A percentile compares a stretch with the other conserved stretches of the same genome.
Evolutionary conservation across 108 stramenopile genomes (phyloP).

Genomic region (Asterionellopsis glacialis): DNA sequence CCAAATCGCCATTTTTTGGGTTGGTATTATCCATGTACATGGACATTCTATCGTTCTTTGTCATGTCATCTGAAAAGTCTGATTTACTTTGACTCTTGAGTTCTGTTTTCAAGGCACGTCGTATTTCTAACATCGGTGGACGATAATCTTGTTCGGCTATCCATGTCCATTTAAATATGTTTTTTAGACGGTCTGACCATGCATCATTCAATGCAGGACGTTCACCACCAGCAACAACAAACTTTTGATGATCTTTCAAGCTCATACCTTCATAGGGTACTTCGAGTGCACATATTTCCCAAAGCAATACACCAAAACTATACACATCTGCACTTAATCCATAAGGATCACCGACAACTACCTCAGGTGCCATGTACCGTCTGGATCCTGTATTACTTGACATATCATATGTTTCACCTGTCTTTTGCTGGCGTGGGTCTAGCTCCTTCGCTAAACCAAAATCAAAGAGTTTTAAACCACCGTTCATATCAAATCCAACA

Average conservation of each 20-base stretch:
- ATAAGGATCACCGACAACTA: constrained; percentile 7
- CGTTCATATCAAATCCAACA: constrained; percentile 38
- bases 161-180: no score
- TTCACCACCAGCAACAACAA: constrained; percentile 15
- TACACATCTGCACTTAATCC: constrained; percentile 47
- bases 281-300: constrained; percentile 24
- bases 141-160: no score
- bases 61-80: no score
- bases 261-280: constrained; percentile 5
- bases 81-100: no score
- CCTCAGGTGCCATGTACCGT: constrained; percentile 56
- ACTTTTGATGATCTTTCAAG: background rate
- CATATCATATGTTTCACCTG: constrained; percentile 63
- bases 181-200: constrained; percentile 29
- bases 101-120: no score
- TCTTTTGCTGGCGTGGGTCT: constrained; percentile 28
- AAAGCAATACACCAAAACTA: constrained; percentile 41
- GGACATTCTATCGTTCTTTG: no score
- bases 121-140: no score
- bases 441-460: constrained; percentile 60
- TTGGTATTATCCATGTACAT: no score
- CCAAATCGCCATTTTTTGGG: no score
- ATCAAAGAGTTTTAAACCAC: constrained; percentile 48
- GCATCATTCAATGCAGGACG: constrained; percentile 45
- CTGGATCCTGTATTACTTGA: constrained; percentile 73